phyloP scores from a whole-genome alignment of 768 basidiomycete species.

The Lactarius hengduanensis region DNA sequence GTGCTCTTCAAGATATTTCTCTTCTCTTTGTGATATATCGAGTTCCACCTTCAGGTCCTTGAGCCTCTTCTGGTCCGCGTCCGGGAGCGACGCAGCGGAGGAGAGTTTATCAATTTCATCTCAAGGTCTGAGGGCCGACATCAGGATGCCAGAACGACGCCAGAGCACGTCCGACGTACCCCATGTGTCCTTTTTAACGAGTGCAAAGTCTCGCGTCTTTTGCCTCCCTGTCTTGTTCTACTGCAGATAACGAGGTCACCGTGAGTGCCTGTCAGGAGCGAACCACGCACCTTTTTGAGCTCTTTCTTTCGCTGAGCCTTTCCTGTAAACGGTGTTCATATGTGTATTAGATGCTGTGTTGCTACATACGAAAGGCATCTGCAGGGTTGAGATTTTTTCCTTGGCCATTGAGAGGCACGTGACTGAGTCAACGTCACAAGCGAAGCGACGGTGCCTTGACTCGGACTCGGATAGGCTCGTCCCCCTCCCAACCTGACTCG shows the following conservation, averaged over 20 bases:
- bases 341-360: not conserved
- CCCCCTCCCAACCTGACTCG: constrained; percentile 22
- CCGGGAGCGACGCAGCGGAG: constrained; percentile 41
- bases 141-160: not conserved
- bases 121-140: constrained; percentile 59
- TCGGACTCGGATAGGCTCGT: constrained; percentile 13
- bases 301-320: constrained; percentile 94
- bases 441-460: not conserved
- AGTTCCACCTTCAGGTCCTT: constrained; percentile 73
- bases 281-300: constrained; percentile 76
- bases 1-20: constrained; percentile 89
- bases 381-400: constrained; percentile 87
- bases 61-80: constrained; percentile 64
- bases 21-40: constrained; percentile 77
- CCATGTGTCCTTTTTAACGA: constrained; percentile 91
- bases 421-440: constrained; percentile 33
- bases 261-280: not conserved
- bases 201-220: constrained; percentile 82
- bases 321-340: constrained; percentile 47
- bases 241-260: constrained; percentile 38
- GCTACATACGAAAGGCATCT: constrained; percentile 80
- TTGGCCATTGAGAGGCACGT: constrained; percentile 56
- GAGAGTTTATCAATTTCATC: constrained; percentile 74
- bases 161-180: constrained; percentile 45
- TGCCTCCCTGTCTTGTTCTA: constrained; percentile 89